Evolutionary conservation across 352 stramenopile species (phyloP), one percentile per base, ranked within the genome.

Genomic region (Globisporangium barbulae): DNA sequence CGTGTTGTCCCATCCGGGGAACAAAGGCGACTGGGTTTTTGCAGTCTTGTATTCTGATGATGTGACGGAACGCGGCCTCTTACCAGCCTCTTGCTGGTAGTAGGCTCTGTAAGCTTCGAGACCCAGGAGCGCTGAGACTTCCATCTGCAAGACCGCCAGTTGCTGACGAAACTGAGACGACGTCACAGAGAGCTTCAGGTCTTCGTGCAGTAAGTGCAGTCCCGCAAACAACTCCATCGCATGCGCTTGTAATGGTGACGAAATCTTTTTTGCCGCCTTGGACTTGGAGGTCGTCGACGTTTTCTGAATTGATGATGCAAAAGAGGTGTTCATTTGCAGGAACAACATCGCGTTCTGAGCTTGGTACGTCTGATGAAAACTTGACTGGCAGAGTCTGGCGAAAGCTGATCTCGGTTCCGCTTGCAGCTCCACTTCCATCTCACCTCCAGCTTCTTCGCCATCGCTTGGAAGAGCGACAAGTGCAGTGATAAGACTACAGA

Each of bases 181-280:
- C 8, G 49, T 64, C 35, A 71, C 65, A 10, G 83, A 90, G 17
- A 93, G 63, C 53, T 81, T 87, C 0, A 83, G 54, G 35, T 94
- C 83, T 81, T 94, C 83, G 44, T 88, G 74, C 5, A 91, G 59
- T 31, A 93, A 70, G 42, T 94, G 85, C 31, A 94, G 64, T 0
- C 70, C 79, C 0, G 64, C 63, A 73, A 90, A 83, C n/a, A 88
- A 69, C 2, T 22, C 35, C 31, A 50, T 30, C 28, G 31, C 17
- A 22, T 56, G 41, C 5, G 49, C 2, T 44, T 45, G 45, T n/a
- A 69, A 22, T 19, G 22, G 28, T 44, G 41, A 50, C 19, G 7
- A 15, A 49, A 21, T 22, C 1, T 30, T 37, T 48, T 25, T 30
- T 52, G 56, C 19, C 5, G 19, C 19, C 44, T 31, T 28, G 17